Evolutionary conservation across 305 asterid genomes (phyloP).

Genomic region (Fraxinus floribunda): DNA sequence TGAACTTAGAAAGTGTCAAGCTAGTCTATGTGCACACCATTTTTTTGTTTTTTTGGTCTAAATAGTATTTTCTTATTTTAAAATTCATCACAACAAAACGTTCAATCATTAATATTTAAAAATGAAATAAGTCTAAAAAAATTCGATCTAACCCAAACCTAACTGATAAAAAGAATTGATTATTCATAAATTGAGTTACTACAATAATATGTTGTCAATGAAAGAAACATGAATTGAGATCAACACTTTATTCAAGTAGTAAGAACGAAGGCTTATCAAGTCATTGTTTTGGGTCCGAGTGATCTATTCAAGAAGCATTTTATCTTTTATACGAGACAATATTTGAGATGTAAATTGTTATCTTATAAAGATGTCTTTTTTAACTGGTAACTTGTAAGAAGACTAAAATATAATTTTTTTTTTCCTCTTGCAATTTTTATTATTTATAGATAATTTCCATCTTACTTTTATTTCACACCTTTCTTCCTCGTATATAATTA

Average conservation of each 20-base stretch:
- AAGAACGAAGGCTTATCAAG: background rate
- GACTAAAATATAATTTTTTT: background rate
- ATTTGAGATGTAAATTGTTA: background rate
- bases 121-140: no score
- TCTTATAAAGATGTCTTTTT: no score
- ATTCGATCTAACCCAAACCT: background rate
- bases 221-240: background rate
- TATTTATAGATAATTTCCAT: background rate
- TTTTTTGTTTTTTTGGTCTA: background rate
- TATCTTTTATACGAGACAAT: no score
- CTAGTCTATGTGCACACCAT: background rate
- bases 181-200: background rate
- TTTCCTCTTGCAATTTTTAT: background rate
- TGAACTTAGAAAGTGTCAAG: background rate
- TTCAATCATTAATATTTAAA: no score
- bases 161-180: no score
- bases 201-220: background rate
- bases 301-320: no score
- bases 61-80: no score
- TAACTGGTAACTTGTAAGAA: background rate
- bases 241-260: background rate
- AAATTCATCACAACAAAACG: background rate
- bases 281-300: background rate
- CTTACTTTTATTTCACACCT: background rate
- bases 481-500: background rate